Percentiles rank a stretch among this genome's conserved stretches.
phyloP scores from a whole-genome alignment of 768 basidiomycete species.

The Collybia nuda region DNA sequence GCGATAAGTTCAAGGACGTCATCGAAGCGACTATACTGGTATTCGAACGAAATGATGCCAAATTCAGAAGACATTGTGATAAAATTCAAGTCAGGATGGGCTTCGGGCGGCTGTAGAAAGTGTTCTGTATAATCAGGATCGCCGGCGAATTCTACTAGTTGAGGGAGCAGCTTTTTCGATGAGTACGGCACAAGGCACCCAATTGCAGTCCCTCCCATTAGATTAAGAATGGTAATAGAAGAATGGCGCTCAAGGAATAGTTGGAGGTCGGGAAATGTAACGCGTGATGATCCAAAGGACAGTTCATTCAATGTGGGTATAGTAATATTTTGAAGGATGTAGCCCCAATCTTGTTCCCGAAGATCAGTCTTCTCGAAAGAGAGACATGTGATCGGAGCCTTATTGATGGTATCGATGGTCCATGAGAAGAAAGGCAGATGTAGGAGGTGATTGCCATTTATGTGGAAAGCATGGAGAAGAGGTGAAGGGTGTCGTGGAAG shows the following conservation, averaged over 20 bases:
- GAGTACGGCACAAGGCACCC: constrained; percentile 5
- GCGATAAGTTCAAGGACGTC: constrained; percentile 3
- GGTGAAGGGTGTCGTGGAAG: neutral
- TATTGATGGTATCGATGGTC: constrained; percentile 14
- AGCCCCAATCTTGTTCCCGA: constrained; percentile 13
- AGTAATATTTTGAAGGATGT: constrained; percentile 14
- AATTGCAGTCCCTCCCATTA: constrained; percentile 9
- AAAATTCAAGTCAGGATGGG: constrained; percentile 5
- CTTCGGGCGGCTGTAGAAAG: constrained; percentile 7
- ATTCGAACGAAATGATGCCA: neutral
- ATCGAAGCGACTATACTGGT: neutral
- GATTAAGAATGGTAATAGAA: constrained; percentile 16
- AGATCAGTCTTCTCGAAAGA: constrained; percentile 12
- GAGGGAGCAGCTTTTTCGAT: constrained; percentile 8
- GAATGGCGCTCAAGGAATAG: constrained; percentile 17
- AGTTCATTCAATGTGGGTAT: constrained; percentile 12
- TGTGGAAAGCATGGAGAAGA: constrained; percentile 6
- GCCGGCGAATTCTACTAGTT: constrained; percentile 6
- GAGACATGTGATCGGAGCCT: constrained; percentile 14
- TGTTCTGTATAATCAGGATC: constrained; percentile 8
- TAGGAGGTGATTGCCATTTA: constrained; percentile 7
- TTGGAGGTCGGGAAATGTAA: constrained; percentile 19
- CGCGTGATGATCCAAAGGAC: constrained; percentile 9
- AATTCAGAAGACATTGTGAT: constrained; percentile 3
- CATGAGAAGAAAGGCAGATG: constrained; percentile 13